These are phyloP conservation scores for Furcasterigmium sp. DNA, from an alignment of 2,329 filamentous ascomycete genomes.

Conservation along the genomic window DNA sequence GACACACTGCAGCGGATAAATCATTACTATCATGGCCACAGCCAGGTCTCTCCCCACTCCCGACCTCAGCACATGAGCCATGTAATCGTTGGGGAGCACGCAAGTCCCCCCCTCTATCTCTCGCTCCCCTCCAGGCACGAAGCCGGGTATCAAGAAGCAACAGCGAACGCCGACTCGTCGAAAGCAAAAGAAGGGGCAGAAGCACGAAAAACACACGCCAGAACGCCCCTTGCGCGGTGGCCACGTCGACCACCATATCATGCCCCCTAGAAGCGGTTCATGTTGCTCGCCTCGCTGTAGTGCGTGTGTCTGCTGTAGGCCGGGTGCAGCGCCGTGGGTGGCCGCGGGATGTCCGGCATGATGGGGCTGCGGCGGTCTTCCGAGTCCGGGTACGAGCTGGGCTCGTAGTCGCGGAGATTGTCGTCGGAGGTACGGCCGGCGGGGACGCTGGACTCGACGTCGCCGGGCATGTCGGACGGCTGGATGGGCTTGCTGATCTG, in stretches of 20 bases:
- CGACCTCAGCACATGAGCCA: not conserved
- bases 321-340: slow-evolving; percentile 54
- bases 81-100: not conserved
- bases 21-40: too few species aligned
- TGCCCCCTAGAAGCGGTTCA: slow-evolving; percentile 43
- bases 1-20: too few species aligned
- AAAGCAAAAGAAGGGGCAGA: too few species aligned
- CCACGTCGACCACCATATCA: too few species aligned
- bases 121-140: too few species aligned
- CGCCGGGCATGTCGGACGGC: slow-evolving; percentile 13
- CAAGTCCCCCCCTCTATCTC: too few species aligned
- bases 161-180: too few species aligned
- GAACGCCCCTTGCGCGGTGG: too few species aligned
- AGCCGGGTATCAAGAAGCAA: too few species aligned
- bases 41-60: too few species aligned
- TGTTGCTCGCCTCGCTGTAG: slow-evolving; percentile 45
- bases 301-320: slow-evolving; percentile 32
- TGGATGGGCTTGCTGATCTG: slow-evolving; percentile 40
- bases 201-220: too few species aligned
- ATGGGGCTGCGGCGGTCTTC: slow-evolving; percentile 47
- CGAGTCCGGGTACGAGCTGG: slow-evolving; percentile 11
- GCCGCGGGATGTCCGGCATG: slow-evolving; percentile 47
- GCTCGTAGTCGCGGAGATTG: slow-evolving; percentile 10
- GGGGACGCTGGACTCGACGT: slow-evolving; percentile 15
- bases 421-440: slow-evolving; percentile 7